These are phyloP conservation scores for Ballota nigra DNA, from an alignment of 257 asterid species.

Conservation along the genomic window DNA sequence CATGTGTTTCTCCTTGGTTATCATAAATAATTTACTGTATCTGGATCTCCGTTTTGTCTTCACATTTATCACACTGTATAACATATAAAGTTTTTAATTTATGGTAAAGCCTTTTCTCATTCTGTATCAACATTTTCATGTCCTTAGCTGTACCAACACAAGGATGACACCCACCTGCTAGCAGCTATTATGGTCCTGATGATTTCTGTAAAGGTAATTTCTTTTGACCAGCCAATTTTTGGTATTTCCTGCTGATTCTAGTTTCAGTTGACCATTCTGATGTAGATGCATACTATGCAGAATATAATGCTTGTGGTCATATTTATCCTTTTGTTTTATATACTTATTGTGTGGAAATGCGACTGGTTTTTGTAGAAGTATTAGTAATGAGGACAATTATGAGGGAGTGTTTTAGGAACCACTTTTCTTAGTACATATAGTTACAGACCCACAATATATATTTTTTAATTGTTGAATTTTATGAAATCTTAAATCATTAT, in stretches of 20 bases:
- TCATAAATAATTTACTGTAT: background rate
- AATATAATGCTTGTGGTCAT: slow-evolving; percentile 4
- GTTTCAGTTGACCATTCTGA: slow-evolving; percentile 13
- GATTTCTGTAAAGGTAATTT: slow-evolving; percentile 77
- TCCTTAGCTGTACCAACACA: slow-evolving; percentile 51
- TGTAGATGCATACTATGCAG: background rate
- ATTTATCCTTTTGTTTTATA: slow-evolving; percentile 6
- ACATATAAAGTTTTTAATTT: slow-evolving; percentile 12
- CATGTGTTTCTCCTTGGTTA: background rate
- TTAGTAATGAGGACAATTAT: slow-evolving; percentile 6
- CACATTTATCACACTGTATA: background rate
- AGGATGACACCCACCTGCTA: slow-evolving; percentile 42
- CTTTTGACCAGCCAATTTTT: slow-evolving; percentile 5
- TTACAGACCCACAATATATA: slow-evolving; percentile 5
- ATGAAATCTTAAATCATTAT: slow-evolving; percentile 1
- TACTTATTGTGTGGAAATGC: slow-evolving; percentile 7
- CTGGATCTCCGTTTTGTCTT: background rate
- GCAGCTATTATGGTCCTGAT: slow-evolving; percentile 75
- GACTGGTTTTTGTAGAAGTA: slow-evolving; percentile 7
- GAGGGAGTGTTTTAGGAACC: background rate
- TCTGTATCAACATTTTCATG: slow-evolving; percentile 6
- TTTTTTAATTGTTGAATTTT: background rate
- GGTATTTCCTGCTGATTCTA: background rate
- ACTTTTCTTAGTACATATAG: slow-evolving; percentile 8
- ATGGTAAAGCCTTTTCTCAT: slow-evolving; percentile 4